phyloP scores from a whole-genome alignment of 2,329 filamentous ascomycete species.

The Hymenoscyphus fructigenus region DNA sequence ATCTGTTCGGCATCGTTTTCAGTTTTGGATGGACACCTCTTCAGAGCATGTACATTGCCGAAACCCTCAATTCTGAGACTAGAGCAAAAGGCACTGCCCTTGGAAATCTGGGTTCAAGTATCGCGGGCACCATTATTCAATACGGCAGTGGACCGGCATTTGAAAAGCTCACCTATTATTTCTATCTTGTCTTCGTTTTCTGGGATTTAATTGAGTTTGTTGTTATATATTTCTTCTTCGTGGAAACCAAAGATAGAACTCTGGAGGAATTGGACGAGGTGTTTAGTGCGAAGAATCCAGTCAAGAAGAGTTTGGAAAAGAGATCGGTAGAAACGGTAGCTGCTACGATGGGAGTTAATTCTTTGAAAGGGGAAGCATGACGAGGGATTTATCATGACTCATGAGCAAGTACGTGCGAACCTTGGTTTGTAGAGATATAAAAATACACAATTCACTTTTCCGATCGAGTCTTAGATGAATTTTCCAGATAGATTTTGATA shows the following conservation, averaged over 20 bases:
- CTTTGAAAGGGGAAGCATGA: slow-evolving; percentile 2
- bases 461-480: background rate
- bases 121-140: slow-evolving; percentile 38
- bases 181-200: slow-evolving; percentile 36
- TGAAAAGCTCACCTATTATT: slow-evolving; percentile 39
- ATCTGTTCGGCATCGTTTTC: slow-evolving; percentile 52
- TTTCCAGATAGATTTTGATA: too few relatives aligned
- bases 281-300: slow-evolving; percentile 49
- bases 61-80: slow-evolving; percentile 46
- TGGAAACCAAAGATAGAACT: slow-evolving; percentile 54
- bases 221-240: slow-evolving; percentile 52
- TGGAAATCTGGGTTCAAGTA: slow-evolving; percentile 43
- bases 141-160: slow-evolving; percentile 41
- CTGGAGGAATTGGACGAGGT: slow-evolving; percentile 54
- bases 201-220: slow-evolving; percentile 36
- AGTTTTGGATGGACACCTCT: slow-evolving; percentile 52
- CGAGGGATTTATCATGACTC: background rate
- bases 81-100: slow-evolving; percentile 36
- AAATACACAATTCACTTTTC: background rate
- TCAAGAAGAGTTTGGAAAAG: slow-evolving; percentile 35
- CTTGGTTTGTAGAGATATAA: background rate
- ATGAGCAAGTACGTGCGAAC: too few relatives aligned
- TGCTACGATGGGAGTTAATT: slow-evolving; percentile 31
- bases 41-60: slow-evolving; percentile 50
- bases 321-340: slow-evolving; percentile 44